A percentile compares a stretch with the other conserved stretches of the same genome.
phyloP scores from a whole-genome alignment of 495 filamentous ascomycete species.

The Podospora sp. region DNA sequence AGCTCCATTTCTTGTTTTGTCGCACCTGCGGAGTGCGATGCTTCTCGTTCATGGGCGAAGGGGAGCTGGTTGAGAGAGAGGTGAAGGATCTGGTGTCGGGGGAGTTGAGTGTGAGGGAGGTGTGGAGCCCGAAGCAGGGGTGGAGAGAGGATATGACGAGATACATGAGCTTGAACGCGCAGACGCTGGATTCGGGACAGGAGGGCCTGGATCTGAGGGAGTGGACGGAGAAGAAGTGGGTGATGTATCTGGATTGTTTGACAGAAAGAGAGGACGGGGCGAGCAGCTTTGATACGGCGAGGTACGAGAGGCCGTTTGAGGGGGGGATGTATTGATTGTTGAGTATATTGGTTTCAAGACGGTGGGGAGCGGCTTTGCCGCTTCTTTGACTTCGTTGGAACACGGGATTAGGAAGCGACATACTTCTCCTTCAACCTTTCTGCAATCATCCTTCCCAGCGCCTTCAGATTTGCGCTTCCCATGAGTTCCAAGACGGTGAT shows the following conservation, averaged over 20 bases:
- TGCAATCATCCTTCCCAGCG: not conserved
- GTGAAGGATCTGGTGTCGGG: conserved; percentile 19
- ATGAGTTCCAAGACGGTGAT: conserved; percentile 11
- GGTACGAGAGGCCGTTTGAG: not conserved
- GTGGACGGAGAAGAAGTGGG: conserved; percentile 32
- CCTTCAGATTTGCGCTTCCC: not conserved
- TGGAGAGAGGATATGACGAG: conserved; percentile 20
- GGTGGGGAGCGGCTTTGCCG: too few relatives aligned
- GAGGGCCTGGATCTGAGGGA: conserved; percentile 32
- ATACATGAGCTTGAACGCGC: conserved; percentile 33
- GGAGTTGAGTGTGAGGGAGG: conserved; percentile 21
- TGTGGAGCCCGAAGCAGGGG: conserved; percentile 33
- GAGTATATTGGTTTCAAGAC: too few relatives aligned
- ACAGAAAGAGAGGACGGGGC: not conserved
- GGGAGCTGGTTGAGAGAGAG: conserved; percentile 28
- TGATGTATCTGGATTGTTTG: conserved; percentile 33
- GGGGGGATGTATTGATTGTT: conserved; percentile 9
- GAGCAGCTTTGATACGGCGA: not conserved
- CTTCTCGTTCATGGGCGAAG: conserved; percentile 37
- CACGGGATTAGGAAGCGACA: too few relatives aligned
- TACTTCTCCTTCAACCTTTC: conserved; percentile 6
- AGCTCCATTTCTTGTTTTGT: conserved; percentile 38
- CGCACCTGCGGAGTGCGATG: conserved; percentile 37
- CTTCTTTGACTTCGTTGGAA: too few relatives aligned
- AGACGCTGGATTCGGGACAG: conserved; percentile 30